Percentiles rank a stretch among this genome's conserved stretches.
phyloP scores from a whole-genome alignment of 2,329 filamentous ascomycete genomes.

The Gyromitra esculenta region DNA sequence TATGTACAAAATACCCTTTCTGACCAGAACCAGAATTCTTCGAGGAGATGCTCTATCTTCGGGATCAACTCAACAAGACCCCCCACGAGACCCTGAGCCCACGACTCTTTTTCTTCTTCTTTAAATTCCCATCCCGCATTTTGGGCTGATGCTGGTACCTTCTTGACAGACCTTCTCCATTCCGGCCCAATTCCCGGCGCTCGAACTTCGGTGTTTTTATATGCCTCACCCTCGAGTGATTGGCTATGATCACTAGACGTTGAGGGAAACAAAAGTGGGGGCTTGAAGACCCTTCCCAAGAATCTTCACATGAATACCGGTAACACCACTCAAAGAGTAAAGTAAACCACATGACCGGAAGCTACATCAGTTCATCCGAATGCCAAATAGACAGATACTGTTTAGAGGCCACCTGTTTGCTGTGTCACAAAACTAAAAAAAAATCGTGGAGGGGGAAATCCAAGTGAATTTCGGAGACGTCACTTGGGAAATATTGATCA shows the following conservation, averaged over 20 bases:
- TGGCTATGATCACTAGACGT: constrained; percentile 11
- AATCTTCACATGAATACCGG: constrained; percentile 5
- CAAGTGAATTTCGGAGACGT: constrained; percentile 4
- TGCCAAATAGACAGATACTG: constrained; percentile 3
- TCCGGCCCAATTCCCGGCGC: background rate
- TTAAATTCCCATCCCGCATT: background rate
- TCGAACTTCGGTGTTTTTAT: background rate
- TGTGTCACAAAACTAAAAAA: background rate
- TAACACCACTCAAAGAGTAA: constrained; percentile 1
- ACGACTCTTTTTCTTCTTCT: background rate
- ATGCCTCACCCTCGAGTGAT: constrained; percentile 38
- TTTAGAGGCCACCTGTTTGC: background rate
- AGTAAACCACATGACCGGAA: constrained; percentile 17
- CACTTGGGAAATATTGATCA: constrained; percentile 9
- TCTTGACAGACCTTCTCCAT: background rate
- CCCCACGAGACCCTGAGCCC: background rate
- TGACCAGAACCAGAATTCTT: background rate
- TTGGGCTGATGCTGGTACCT: background rate
- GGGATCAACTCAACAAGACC: background rate
- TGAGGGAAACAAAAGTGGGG: background rate
- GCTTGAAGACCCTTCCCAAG: background rate
- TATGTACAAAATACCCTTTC: constrained; percentile 17
- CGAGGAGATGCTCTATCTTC: background rate
- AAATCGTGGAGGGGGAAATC: background rate
- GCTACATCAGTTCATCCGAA: constrained; percentile 10